Conservation (phyloP, 176 grass and related monocot species). For the Zea mays region Zm-B73-REFERENCE-NAM-5.0 NC_050098.1:211939501-211940000, state of each 20-base stretch:
- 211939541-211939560: conserved; percentile 64
- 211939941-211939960: conserved; percentile 39
- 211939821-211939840: conserved; percentile 42
- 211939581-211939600: conserved; percentile 39
- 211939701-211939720: conserved; percentile 52
- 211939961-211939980: conserved; percentile 21
- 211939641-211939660: conserved; percentile 53
- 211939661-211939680: conserved; percentile 60
- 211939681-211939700: conserved; percentile 55
- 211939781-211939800: conserved; percentile 29
- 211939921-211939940: conserved; percentile 40
- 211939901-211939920: conserved; percentile 25
- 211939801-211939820: conserved; percentile 13
- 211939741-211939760: conserved; percentile 61
- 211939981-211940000: conserved; percentile 33
- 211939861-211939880: conserved; percentile 36
- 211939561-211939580: conserved; percentile 46
- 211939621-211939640: conserved; percentile 40
- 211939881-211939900: conserved; percentile 41
- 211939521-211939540: conserved; percentile 54
- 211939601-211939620: conserved; percentile 47
- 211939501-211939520: conserved; percentile 75
- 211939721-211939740: conserved; percentile 53
- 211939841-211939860: conserved; percentile 50
- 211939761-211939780: conserved; percentile 48